phyloP scores from a whole-genome alignment of 2,329 filamentous ascomycete species.

The Fusarium oligoseptatum region DNA sequence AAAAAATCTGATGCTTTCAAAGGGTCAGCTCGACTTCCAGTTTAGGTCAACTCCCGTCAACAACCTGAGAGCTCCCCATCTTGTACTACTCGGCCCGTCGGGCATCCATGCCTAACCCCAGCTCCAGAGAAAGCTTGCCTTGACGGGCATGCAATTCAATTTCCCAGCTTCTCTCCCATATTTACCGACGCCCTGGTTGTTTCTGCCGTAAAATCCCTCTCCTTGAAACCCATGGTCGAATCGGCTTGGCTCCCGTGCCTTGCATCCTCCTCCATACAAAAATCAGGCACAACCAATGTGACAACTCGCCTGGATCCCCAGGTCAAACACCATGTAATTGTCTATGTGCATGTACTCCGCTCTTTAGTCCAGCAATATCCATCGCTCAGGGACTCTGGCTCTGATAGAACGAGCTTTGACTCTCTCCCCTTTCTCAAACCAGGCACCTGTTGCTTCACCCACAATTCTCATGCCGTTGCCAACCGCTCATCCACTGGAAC shows the following conservation, averaged over 20 bases:
- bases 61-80: constrained; percentile 5
- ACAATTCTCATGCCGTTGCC: constrained; percentile 5
- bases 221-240: neutral
- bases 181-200: constrained; percentile 6
- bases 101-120: constrained; percentile 17
- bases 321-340: neutral
- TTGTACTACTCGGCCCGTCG: constrained; percentile 22
- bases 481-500: constrained; percentile 14
- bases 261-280: neutral
- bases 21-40: neutral
- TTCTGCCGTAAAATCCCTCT: constrained; percentile 5
- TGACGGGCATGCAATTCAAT: neutral
- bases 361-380: constrained; percentile 72
- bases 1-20: constrained; percentile 1
- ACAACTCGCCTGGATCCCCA: neutral
- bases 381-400: constrained; percentile 70
- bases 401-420: constrained; percentile 70
- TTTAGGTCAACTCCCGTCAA: neutral
- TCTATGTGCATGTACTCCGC: constrained; percentile 66
- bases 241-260: constrained; percentile 2
- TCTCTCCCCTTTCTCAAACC: constrained; percentile 10
- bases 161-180: neutral
- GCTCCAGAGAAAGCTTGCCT: neutral
- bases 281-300: neutral
- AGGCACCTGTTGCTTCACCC: constrained; percentile 37